These are phyloP conservation scores for Dianthus caryophyllus DNA, from an alignment of 148 eudicot species.

Conservation along the genomic window DNA sequence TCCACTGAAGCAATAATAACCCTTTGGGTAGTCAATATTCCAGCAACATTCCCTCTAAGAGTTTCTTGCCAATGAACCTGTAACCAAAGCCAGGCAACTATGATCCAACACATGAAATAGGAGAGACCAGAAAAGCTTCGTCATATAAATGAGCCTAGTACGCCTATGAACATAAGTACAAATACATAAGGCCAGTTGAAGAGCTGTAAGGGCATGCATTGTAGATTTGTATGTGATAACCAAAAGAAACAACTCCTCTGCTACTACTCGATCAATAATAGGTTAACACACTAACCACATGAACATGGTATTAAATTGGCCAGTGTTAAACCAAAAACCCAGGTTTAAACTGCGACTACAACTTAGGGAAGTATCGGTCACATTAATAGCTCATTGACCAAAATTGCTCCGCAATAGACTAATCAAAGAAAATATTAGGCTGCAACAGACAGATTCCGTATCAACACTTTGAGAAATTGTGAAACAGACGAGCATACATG, in stretches of 20 bases:
- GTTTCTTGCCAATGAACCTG: conserved; percentile 99
- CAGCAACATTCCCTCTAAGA: conserved; percentile 92
- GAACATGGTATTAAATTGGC: background rate
- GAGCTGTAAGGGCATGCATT: background rate
- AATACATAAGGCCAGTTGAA: background rate
- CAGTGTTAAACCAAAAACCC: background rate
- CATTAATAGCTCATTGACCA: background rate
- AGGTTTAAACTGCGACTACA: background rate
- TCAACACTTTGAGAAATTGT: background rate
- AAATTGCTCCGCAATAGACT: too few species aligned
- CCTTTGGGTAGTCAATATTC: conserved; percentile 80
- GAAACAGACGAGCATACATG: background rate
- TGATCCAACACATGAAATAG: conserved; percentile 6
- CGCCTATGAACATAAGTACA: background rate
- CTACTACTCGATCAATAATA: background rate
- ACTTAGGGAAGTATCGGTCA: background rate
- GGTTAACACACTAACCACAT: background rate
- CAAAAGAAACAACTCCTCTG: background rate
- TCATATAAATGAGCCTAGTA: background rate
- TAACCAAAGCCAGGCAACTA: conserved; percentile 18
- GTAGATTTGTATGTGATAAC: background rate
- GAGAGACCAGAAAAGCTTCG: background rate
- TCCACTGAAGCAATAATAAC: conserved; percentile 90
- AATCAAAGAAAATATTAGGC: too few species aligned
- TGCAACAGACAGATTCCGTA: background rate